Evolutionary conservation across 495 filamentous ascomycete genomes (phyloP).

Genomic region (Trichoderma gamsii): DNA sequence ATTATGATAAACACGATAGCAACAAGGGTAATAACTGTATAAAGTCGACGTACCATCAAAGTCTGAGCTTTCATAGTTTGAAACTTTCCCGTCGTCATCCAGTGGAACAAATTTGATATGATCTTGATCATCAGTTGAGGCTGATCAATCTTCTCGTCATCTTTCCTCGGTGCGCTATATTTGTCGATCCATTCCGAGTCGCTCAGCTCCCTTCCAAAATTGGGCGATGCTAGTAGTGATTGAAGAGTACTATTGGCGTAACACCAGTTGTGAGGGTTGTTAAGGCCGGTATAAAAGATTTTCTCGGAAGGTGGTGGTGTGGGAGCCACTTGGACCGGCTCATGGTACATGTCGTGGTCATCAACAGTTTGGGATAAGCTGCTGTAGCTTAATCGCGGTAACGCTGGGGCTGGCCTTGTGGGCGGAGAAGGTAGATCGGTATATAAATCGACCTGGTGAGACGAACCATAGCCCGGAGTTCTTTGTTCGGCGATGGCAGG

Average conservation of each 20-base stretch:
- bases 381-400: conserved; percentile 80
- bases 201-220: conserved; percentile 62
- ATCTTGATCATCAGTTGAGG: conserved; percentile 74
- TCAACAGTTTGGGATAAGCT: conserved; percentile 61
- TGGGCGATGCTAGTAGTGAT: conserved; percentile 67
- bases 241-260: conserved; percentile 90
- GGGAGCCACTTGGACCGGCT: conserved; percentile 23
- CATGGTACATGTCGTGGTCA: conserved; percentile 43
- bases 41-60: conserved; percentile 51
- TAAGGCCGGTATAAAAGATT: conserved; percentile 56
- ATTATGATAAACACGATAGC: neutral
- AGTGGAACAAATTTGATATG: conserved; percentile 62
- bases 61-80: conserved; percentile 50
- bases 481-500: conserved; percentile 22
- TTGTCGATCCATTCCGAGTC: conserved; percentile 47
- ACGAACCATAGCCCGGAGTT: conserved; percentile 26
- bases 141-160: conserved; percentile 58
- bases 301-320: conserved; percentile 15
- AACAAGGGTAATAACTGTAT: neutral
- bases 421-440: conserved; percentile 40
- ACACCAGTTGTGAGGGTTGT: conserved; percentile 76
- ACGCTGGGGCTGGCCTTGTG: conserved; percentile 71
- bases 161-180: conserved; percentile 45
- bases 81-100: conserved; percentile 63
- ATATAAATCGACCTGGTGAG: conserved; percentile 24